Base-by-base conservation (phyloP, 441 rosid genomes). In the Eruca vesicaria region DNA sequence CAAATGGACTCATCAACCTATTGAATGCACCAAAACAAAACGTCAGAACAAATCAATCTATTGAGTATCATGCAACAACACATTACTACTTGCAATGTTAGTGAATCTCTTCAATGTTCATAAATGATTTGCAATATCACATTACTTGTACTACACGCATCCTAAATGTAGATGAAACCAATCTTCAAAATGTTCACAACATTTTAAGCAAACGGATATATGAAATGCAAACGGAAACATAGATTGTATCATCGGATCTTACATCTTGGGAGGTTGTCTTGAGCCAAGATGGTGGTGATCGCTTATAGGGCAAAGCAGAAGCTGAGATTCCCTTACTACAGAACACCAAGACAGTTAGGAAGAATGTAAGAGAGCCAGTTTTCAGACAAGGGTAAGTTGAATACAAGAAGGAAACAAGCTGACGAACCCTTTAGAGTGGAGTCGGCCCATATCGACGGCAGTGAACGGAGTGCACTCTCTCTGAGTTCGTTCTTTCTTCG, bases 271-370 rank as follows among this genome's bases (percentile, higher is more conserved):
- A 4, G 15, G 85, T 58, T 15, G 74, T 76, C 59, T 79, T 82
- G 56, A 82, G 79, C 85, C 85, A 82, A 6, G 48, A 48, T 7
- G 85, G 85, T 0, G 85, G 45, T 6, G 74, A 82, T 48, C 97
- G 71, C 84, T 90, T 92, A 80, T 89, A 92, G 5, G 96, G 96
- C 79, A 90, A 64, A 45, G 95, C 95, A 62, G 97, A 90, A 10
- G 97, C 89, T 1, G 97, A 91, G 50, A 91, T 88, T 74, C 97
- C 96, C 87, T 92, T 92, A 28, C 96, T 92, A 53, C 35, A 74
- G 2, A 65, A 33, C 63, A 74, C 53, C 61, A 61, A 61, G 8
- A 12, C 32, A 63, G 16, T 43, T 3, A 21, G 23, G 7, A 66
- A 14, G 9, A 57, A 33, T 1, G 50, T 56, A 57, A 23, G 8